Evolutionary conservation across 305 asterid species (phyloP).

Genomic region (Solanum hybrid): DNA sequence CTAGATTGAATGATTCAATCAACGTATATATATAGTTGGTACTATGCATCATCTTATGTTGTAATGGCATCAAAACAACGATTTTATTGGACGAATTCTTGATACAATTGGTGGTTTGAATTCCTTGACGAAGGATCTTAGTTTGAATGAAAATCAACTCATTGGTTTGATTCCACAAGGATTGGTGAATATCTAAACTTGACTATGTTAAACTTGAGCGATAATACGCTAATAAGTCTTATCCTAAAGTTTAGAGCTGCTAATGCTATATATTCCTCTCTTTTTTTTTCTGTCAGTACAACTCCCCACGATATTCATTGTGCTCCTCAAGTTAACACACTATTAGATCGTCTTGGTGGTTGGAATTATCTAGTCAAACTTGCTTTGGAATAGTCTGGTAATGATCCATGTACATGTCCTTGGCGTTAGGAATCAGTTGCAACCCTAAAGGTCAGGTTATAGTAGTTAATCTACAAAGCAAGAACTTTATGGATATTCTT

Average conservation of each 20-base stretch:
- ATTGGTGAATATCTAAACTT: neutral
- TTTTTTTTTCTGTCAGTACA: too few relatives aligned
- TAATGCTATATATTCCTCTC: too few relatives aligned
- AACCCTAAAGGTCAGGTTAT: too few relatives aligned
- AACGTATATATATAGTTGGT: neutral
- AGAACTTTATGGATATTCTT: too few relatives aligned
- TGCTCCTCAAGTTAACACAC: constrained; percentile 54
- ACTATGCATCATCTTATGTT: neutral
- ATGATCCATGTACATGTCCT: too few relatives aligned
- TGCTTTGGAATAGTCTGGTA: constrained; percentile 35
- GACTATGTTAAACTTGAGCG: neutral
- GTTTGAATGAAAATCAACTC: neutral
- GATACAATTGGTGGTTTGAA: neutral
- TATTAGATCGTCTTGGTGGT: constrained; percentile 51
- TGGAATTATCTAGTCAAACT: constrained; percentile 45
- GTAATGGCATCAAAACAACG: neutral
- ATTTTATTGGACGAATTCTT: neutral
- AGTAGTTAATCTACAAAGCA: too few relatives aligned
- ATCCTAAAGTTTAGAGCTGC: too few relatives aligned
- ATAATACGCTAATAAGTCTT: too few relatives aligned
- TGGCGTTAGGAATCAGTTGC: too few relatives aligned
- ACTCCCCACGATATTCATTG: constrained; percentile 11
- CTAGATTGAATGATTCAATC: neutral
- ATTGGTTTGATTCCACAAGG: neutral
- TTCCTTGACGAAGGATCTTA: neutral